phyloP scores from a whole-genome alignment of 768 basidiomycete species.

The Lactarius quietus region DNA sequence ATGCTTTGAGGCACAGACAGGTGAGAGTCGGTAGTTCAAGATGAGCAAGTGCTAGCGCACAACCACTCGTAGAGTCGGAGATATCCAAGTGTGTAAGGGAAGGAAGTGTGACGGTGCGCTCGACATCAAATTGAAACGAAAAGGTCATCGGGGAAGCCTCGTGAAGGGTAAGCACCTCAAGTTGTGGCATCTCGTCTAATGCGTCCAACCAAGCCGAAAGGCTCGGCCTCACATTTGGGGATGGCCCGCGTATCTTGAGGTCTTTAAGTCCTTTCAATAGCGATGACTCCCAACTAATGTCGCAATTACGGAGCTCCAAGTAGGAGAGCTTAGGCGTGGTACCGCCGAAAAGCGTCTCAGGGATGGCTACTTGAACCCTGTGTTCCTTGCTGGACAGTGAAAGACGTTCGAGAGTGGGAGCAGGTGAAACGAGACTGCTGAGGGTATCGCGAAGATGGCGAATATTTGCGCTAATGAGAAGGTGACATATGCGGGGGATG shows the following conservation, averaged over 20 bases:
- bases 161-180: not conserved
- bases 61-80: not conserved
- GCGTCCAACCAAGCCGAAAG: constrained; percentile 1
- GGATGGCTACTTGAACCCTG: not conserved
- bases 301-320: not conserved
- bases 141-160: not conserved
- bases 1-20: not conserved
- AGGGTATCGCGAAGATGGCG: not conserved
- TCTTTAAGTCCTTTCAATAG: not conserved
- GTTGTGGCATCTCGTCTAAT: not conserved
- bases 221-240: not conserved
- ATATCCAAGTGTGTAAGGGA: not conserved
- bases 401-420: not conserved
- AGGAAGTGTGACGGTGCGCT: not conserved
- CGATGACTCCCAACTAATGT: constrained; percentile 4
- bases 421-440: not conserved
- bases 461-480: not conserved
- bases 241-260: not conserved
- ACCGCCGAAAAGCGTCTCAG: not conserved
- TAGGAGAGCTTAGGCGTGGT: constrained; percentile 2
- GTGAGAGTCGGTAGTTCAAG: constrained; percentile 1
- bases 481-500: not conserved
- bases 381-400: not conserved
- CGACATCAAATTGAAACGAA: not conserved
- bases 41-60: not conserved